A percentile compares a stretch with the other conserved stretches of the same genome.
Conservation (phyloP, 2,329 filamentous ascomycete genomes). For the Pochonia chlamydosporia region DNA sequence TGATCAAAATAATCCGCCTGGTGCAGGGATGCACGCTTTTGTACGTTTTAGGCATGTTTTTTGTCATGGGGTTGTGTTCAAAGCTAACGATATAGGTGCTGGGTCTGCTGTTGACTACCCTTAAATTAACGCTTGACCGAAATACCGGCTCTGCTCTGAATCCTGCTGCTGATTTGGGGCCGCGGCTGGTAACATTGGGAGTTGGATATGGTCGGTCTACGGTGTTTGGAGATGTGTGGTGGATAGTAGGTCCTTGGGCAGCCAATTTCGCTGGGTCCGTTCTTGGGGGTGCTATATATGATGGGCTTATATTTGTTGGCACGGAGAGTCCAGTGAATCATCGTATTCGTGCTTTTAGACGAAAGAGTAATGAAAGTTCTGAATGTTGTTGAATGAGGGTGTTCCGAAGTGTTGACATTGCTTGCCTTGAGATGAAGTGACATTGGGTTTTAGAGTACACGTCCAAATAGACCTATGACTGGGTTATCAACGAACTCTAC, state of each 20-base stretch:
- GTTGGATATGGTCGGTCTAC: slow-evolving; percentile 26
- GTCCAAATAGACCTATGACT: too few relatives aligned
- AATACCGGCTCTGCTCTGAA: slow-evolving; percentile 32
- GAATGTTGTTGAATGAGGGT: too few relatives aligned
- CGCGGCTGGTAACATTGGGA: slow-evolving; percentile 24
- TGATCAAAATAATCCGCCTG: slow-evolving; percentile 30
- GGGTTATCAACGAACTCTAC: too few relatives aligned
- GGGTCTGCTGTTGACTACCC: slow-evolving; percentile 26
- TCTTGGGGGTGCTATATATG: slow-evolving; percentile 23
- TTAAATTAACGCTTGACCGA: slow-evolving; percentile 30
- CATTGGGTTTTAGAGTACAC: too few relatives aligned
- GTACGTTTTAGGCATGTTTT: too few relatives aligned
- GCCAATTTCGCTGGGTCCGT: slow-evolving; percentile 22
- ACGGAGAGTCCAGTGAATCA: slow-evolving; percentile 10
- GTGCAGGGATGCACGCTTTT: slow-evolving; percentile 30
- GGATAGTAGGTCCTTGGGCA: slow-evolving; percentile 23
- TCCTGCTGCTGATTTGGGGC: slow-evolving; percentile 31
- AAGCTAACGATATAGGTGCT: slow-evolving; percentile 14
- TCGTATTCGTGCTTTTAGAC: neutral
- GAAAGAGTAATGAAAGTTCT: too few relatives aligned
- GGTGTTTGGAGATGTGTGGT: too few relatives aligned
- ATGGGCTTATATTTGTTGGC: slow-evolving; percentile 21
- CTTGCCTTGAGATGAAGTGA: too few relatives aligned
- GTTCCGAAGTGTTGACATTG: too few relatives aligned
- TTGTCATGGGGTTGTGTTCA: too few relatives aligned